Evolutionary conservation across 2,329 filamentous ascomycete species (phyloP), one percentile per base, ranked within the genome.

Genomic region (Chrysosporium queenslandicum): DNA sequence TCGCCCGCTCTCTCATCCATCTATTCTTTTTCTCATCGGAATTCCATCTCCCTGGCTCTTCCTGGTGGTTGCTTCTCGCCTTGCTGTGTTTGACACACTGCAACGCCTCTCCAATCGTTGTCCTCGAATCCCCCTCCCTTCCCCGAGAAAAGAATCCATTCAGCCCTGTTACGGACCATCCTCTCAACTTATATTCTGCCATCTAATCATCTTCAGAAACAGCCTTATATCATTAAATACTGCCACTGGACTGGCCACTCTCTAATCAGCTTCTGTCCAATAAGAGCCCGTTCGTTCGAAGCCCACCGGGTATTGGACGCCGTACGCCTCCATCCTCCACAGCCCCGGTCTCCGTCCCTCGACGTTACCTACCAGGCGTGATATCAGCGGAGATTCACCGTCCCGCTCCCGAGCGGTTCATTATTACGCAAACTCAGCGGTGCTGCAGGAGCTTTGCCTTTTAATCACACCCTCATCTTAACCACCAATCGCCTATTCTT

Each of bases 391-490:
- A 50, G 53, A 55, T 57, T 55, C 52, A 51, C 42, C 46, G 56
- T 59, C 42, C 41, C 40, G 37, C 37, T 25, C 27, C 41, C 32
- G 50, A 52, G 37, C 46, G 42, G 40, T 46, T 50, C 53, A 52
- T 53, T 37, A 40, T 43, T 56, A 66, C 64, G 66, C 66, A 69
- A 70, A 70, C 64, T 83, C 84, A 87, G 84, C 83, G 82, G 83
- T 79, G 79, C 85, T 87, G 84, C 85, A 87, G 83, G 82, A 86
- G 80, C 62, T 69, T 70, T 68, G 66, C 64, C 30, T 52, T 43
- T 25, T 55, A 27, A 37, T 48, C 39, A 27, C 39, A 27, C 36
- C 46, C 12, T 23, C 32, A 20, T 49, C 46, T 32, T 37, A 27
- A 20, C 41, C 14, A 46, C 32, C 50, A 53, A 50, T 36, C 46